Evolutionary conservation across 2,329 filamentous ascomycete species (phyloP), one percentile per base, ranked within the genome.

Genomic region (Venturia nashicola): DNA sequence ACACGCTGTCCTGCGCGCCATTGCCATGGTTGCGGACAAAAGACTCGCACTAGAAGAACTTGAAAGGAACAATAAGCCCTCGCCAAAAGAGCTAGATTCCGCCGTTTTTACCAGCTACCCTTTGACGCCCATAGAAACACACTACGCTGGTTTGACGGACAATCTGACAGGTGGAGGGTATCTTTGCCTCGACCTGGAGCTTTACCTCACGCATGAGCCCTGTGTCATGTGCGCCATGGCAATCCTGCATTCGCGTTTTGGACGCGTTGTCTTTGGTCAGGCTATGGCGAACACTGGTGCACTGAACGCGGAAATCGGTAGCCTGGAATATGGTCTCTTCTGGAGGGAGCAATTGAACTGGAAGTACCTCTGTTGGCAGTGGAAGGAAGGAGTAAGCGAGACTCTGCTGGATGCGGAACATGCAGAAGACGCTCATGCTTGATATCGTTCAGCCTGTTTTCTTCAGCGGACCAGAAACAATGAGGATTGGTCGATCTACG

Each of bases 171-270:
- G 84, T 40, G 89, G 91, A 68, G 93, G 93, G 62, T 99, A 99
- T 73, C 85, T 99, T 23, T 97, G 93, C 76, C 91, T 96, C 68
- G 90, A 91, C 63, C 82, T 99, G 39, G 93, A 97, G 75, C 83
- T 99, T 64, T 97, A 97, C 76, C 81, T 95, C 66, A 96, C 92
- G 2, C 92, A 97, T 72, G 94, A 99, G 76, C 94, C 94, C 5
- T 99, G 94, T 73, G 84, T 96, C 66, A 95, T 96, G 84, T 99
- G 94, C 76, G 91, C 89, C 43, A 97, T 97, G 94, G 94, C 90
- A 1, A 88, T 97, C 69, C 81, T 97, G 27, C 92, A 97, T 73
- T 97, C 93, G 9, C 85, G 94, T 61, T 96, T 99, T 81, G 87
- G 90, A 55, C 86, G 88, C 62, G 89, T 92, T 61, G 82, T 96